Evolutionary conservation across 306 rosid genomes (phyloP).

Genomic region (Chamaecrista fasciculata): DNA sequence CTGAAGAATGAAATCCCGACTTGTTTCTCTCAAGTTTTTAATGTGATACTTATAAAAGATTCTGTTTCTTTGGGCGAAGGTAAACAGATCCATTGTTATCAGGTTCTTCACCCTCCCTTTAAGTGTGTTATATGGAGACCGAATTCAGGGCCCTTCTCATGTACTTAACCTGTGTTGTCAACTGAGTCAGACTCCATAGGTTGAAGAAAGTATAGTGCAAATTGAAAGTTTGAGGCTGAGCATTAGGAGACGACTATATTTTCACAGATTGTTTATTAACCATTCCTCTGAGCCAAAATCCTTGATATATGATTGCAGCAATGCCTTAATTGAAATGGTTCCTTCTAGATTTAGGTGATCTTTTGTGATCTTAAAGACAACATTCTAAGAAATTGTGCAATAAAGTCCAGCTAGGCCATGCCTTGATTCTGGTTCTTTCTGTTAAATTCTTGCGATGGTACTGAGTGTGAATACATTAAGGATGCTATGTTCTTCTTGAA

Average conservation of each 20-base stretch:
- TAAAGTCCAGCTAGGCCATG: too few species aligned
- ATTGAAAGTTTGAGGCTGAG: not conserved
- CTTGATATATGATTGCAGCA: not conserved
- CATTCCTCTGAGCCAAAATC: not conserved
- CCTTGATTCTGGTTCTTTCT: not conserved
- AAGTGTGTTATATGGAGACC: too few species aligned
- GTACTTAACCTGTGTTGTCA: too few species aligned
- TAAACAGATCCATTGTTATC: slow-evolving; percentile 1
- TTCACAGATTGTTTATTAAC: not conserved
- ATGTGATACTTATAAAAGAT: too few species aligned
- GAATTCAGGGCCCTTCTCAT: too few species aligned
- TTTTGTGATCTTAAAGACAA: not conserved
- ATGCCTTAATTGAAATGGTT: not conserved
- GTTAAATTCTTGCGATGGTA: not conserved
- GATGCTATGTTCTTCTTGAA: not conserved
- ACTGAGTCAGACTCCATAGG: too few species aligned
- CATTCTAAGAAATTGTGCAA: not conserved
- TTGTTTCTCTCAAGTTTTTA: too few species aligned
- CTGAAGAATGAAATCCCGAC: slow-evolving; percentile 26
- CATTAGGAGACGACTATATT: not conserved
- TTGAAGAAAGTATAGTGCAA: too few species aligned
- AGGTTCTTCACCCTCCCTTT: not conserved
- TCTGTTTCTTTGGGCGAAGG: not conserved
- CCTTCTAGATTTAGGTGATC: not conserved
- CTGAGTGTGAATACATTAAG: not conserved